Evolutionary conservation across 352 stramenopile genomes (phyloP).

Genomic region (Phytophthora multivora): DNA sequence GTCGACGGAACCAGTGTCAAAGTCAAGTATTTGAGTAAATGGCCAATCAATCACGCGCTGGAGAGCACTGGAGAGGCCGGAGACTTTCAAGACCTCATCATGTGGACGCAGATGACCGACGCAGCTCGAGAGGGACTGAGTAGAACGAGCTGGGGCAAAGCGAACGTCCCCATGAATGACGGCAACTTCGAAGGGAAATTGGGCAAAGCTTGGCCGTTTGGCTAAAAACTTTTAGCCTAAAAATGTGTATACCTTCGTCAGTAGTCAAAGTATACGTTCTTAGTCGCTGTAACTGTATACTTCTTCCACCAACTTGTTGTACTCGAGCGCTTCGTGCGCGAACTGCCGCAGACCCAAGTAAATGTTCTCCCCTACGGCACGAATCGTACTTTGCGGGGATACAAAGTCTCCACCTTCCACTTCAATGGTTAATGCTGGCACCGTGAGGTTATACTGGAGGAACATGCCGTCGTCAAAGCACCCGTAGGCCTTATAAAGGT

Average conservation of each 20-base stretch:
- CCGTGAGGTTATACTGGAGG: conserved; percentile 60
- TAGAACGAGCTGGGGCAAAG: background rate
- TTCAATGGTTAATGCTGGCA: conserved; percentile 72
- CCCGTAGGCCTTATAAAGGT: conserved; percentile 71
- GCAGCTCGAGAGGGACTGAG: background rate
- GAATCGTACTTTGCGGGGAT: conserved; percentile 62
- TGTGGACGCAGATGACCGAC: conserved; percentile 2
- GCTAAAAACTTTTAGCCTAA: background rate
- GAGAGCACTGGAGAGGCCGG: background rate
- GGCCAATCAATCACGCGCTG: conserved; percentile 10
- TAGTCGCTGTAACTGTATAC: conserved; percentile 4
- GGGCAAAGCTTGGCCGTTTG: conserved; percentile 1
- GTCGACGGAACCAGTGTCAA: conserved; percentile 9
- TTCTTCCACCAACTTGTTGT: conserved; percentile 46
- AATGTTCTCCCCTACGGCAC: conserved; percentile 54
- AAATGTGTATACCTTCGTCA: background rate
- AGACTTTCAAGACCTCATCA: conserved; percentile 6
- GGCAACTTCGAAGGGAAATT: conserved; percentile 7
- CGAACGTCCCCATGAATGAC: conserved; percentile 13
- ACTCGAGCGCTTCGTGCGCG: conserved; percentile 52
- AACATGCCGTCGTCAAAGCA: conserved; percentile 75
- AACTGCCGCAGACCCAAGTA: conserved; percentile 66
- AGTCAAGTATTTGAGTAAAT: background rate
- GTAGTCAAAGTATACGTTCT: too few relatives aligned
- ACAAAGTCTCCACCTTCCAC: conserved; percentile 74